A percentile compares a stretch with the other conserved stretches of the same genome.
Evolutionary conservation across 1,139 yeast genomes (phyloP).

Genomic region (Yamadazyma sp.): DNA sequence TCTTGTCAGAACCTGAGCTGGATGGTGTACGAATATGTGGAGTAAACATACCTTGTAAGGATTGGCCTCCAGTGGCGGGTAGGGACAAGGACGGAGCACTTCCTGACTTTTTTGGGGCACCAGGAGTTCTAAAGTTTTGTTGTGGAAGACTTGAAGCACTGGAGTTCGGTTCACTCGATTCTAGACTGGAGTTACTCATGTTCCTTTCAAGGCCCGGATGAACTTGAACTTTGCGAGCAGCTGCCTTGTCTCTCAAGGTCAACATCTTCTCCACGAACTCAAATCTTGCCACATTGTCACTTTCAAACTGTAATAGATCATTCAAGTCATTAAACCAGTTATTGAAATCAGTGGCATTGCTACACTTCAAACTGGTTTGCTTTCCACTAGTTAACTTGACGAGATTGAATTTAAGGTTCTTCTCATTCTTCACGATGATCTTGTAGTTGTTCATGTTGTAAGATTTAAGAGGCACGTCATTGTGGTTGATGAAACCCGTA

Average conservation of each 20-base stretch:
- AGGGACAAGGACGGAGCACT: neutral
- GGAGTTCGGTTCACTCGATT: neutral
- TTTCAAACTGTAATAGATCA: constrained; percentile 39
- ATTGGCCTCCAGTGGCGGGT: constrained; percentile 3
- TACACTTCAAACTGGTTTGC: constrained; percentile 42
- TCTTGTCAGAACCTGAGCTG: constrained; percentile 26
- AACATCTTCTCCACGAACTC: constrained; percentile 31
- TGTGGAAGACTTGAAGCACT: neutral
- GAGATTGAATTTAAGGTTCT: constrained; percentile 36
- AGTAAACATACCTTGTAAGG: constrained; percentile 34
- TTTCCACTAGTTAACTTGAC: constrained; percentile 27
- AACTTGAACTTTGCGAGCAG: neutral
- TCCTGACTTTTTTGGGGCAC: neutral
- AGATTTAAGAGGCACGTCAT: constrained; percentile 42
- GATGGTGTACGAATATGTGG: constrained; percentile 40
- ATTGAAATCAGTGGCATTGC: constrained; percentile 27
- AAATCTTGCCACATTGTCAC: constrained; percentile 35
- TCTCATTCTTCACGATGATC: constrained; percentile 34
- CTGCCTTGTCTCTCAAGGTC: constrained; percentile 7
- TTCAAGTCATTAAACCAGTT: constrained; percentile 41
- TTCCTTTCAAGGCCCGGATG: neutral
- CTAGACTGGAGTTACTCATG: neutral
- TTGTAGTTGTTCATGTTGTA: constrained; percentile 44
- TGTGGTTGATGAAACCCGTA: constrained; percentile 44
- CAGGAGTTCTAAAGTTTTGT: neutral